These are phyloP conservation scores for Cenchrus purpureus DNA, from an alignment of 176 grass and related monocot genomes.

Conservation along the genomic window DNA sequence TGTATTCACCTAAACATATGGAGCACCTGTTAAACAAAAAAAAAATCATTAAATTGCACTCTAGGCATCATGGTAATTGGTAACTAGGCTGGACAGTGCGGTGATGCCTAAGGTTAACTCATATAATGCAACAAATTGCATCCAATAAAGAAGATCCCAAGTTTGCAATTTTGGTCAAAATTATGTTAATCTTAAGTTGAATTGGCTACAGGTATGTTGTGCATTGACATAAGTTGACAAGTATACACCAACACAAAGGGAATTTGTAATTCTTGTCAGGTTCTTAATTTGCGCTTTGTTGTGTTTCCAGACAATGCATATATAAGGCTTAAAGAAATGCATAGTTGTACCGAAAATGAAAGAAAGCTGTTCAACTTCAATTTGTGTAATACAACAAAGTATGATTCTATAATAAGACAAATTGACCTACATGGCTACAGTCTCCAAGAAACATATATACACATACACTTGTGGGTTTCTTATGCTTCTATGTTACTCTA, in stretches of 20 bases:
- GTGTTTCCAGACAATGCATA: conserved; percentile 9
- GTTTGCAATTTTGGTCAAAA: background rate
- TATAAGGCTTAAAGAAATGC: background rate
- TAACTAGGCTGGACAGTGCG: background rate
- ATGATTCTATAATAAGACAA: background rate
- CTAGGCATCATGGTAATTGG: background rate
- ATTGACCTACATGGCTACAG: background rate
- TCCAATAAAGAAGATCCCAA: background rate
- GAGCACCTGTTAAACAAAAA: conserved; percentile 63
- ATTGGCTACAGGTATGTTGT: background rate
- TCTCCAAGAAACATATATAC: background rate
- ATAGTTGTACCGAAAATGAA: background rate
- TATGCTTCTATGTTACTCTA: conserved; percentile 1
- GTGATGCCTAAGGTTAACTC: background rate
- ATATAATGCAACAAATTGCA: background rate
- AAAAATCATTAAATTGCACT: background rate
- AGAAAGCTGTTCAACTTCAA: background rate
- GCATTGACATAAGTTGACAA: background rate
- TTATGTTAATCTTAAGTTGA: background rate
- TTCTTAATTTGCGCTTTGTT: conserved; percentile 5
- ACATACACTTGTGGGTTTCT: background rate
- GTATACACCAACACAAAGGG: background rate
- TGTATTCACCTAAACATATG: conserved; percentile 91
- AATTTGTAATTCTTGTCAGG: background rate
- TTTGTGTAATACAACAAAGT: background rate